Percentiles rank a stretch among this genome's conserved stretches.
Evolutionary conservation across 768 basidiomycete species (phyloP).

Genomic region (Leucosporidium scottii): DNA sequence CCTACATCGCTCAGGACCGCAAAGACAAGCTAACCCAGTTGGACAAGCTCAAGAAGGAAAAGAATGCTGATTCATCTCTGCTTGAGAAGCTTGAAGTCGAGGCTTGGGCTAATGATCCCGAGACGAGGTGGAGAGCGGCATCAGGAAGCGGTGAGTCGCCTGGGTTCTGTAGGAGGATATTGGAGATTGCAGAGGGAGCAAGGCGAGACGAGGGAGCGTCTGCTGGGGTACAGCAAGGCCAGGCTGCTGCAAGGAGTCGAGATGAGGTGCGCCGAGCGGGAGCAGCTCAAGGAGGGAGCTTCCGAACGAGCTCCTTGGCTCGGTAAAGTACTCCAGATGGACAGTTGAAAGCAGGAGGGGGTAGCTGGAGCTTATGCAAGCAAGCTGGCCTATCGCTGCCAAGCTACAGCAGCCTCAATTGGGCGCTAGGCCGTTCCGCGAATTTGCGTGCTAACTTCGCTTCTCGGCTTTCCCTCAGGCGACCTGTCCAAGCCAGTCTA

Average conservation of each 20-base stretch:
- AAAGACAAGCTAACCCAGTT: conserved; percentile 49
- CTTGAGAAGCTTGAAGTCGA: conserved; percentile 61
- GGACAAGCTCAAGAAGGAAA: conserved; percentile 43
- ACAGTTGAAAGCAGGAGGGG: too few species aligned
- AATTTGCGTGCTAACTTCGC: not conserved
- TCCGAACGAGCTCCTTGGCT: too few species aligned
- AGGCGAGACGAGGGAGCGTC: too few species aligned
- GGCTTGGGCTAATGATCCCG: conserved; percentile 74
- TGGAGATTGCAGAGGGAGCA: too few species aligned
- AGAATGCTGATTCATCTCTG: conserved; percentile 5
- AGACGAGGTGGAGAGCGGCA: conserved; percentile 66
- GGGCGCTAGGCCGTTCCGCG: not conserved
- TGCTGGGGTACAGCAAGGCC: too few species aligned
- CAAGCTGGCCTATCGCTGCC: too few species aligned
- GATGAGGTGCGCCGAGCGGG: too few species aligned
- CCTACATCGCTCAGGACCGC: conserved; percentile 61
- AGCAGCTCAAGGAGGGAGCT: too few species aligned
- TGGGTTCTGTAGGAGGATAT: not conserved
- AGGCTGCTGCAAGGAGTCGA: too few species aligned
- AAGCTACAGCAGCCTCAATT: too few species aligned
- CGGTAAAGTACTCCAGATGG: too few species aligned
- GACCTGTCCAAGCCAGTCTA: conserved; percentile 54
- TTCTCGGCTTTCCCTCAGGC: conserved; percentile 24
- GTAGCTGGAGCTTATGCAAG: too few species aligned
- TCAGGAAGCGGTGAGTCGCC: conserved; percentile 67